These are phyloP conservation scores for Vitis riparia DNA, from an alignment of 164 flowering plant species.

Conservation along the genomic window DNA sequence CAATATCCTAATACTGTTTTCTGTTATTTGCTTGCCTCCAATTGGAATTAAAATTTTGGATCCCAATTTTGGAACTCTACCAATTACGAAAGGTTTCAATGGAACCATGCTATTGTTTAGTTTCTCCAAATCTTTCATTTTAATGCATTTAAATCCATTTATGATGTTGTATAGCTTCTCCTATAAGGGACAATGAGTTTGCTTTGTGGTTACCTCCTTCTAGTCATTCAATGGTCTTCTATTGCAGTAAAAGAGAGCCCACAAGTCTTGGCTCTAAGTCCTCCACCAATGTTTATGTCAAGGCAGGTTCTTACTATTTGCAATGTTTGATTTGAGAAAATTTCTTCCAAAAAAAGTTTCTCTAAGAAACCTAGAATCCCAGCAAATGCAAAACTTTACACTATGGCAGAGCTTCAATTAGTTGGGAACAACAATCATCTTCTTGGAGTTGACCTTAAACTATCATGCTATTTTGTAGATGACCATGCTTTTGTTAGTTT, in stretches of 20 bases:
- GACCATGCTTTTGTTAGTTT: no score
- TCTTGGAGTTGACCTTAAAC: no score
- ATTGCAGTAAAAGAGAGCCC: conserved; percentile 37
- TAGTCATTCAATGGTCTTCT: conserved; percentile 23
- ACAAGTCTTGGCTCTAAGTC: conserved; percentile 18
- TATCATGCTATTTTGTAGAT: no score
- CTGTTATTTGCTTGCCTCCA: no score
- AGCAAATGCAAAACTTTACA: conserved; percentile 40
- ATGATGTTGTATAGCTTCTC: no score
- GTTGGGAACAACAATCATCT: conserved; percentile 68
- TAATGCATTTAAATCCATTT: no score
- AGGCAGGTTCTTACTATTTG: conserved; percentile 32
- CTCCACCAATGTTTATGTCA: conserved; percentile 34
- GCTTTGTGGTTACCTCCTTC: background rate
- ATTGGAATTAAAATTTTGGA: no score
- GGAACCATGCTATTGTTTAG: background rate
- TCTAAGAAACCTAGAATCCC: conserved; percentile 33
- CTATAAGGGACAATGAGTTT: background rate
- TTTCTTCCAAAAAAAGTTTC: conserved; percentile 40
- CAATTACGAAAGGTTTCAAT: no score
- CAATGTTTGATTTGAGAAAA: conserved; percentile 26
- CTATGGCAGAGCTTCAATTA: conserved; percentile 59
- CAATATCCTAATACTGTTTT: no score
- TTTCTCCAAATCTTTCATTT: no score
- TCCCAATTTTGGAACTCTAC: no score